These are phyloP conservation scores for Avicennia marina DNA, from an alignment of 257 asterid species.

Conservation along the genomic window DNA sequence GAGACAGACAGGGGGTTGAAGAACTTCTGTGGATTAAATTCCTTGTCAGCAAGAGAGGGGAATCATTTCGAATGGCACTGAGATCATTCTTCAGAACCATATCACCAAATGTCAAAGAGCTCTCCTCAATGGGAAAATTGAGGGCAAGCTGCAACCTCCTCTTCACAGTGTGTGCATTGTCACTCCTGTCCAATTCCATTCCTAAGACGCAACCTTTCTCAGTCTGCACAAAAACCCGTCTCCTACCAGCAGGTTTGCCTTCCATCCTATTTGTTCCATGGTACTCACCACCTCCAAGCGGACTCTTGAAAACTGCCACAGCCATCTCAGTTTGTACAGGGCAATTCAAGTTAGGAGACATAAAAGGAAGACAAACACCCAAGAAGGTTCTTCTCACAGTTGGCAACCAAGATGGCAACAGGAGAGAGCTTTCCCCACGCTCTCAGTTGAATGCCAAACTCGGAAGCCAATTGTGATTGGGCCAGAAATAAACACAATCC, in stretches of 20 bases:
- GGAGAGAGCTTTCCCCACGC: slow-evolving; percentile 47
- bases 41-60: slow-evolving; percentile 81
- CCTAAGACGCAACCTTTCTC: slow-evolving; percentile 92
- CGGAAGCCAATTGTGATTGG: slow-evolving; percentile 43
- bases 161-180: slow-evolving; percentile 87
- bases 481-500: slow-evolving; percentile 20
- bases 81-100: slow-evolving; percentile 84
- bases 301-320: slow-evolving; percentile 69
- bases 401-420: slow-evolving; percentile 52
- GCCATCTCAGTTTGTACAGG: slow-evolving; percentile 98
- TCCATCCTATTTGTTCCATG: slow-evolving; percentile 53
- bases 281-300: slow-evolving; percentile 57
- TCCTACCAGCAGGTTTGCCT: slow-evolving; percentile 61
- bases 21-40: slow-evolving; percentile 85
- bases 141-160: slow-evolving; percentile 85
- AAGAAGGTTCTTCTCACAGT: slow-evolving; percentile 35
- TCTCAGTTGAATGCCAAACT: slow-evolving; percentile 46
- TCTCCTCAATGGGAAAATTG: slow-evolving; percentile 80
- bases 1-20: slow-evolving; percentile 95
- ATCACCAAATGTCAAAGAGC: slow-evolving; percentile 88
- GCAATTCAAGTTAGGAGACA: slow-evolving; percentile 79
- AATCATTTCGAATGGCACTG: slow-evolving; percentile 78
- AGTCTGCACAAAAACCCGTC: slow-evolving; percentile 93
- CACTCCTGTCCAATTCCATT: slow-evolving; percentile 89
- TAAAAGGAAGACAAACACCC: slow-evolving; percentile 37